Evolutionary conservation across 331 rosid species (phyloP).

Genomic region (Acacia pycnantha): DNA sequence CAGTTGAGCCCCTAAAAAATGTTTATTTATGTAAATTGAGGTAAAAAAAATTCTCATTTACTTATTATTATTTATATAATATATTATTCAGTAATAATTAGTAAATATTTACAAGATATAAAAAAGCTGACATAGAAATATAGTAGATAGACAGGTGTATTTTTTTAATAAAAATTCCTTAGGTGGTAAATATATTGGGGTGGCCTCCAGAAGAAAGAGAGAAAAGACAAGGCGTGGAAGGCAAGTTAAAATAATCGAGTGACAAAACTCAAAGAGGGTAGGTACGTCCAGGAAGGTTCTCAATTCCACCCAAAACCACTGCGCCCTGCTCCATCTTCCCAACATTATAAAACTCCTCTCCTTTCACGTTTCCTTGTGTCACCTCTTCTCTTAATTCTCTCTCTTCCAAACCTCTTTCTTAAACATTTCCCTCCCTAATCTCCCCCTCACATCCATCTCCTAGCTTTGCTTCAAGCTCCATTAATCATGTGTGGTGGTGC

Average conservation of each 20-base stretch:
- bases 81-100: too few species aligned
- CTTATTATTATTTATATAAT: too few species aligned
- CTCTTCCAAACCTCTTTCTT: neutral
- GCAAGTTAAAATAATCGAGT: neutral
- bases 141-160: too few species aligned
- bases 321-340: neutral
- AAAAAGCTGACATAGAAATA: too few species aligned
- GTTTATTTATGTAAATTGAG: too few species aligned
- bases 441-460: neutral
- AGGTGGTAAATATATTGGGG: neutral
- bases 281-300: conserved; percentile 23
- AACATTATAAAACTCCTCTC: conserved; percentile 29
- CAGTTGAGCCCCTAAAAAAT: too few species aligned
- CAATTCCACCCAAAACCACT: neutral
- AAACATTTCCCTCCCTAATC: neutral
- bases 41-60: too few species aligned
- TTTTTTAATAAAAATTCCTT: too few species aligned
- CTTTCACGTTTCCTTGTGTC: neutral
- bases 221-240: neutral
- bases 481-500: conserved; percentile 91
- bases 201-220: neutral
- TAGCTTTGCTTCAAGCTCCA: neutral
- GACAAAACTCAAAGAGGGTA: neutral
- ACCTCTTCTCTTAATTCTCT: neutral
- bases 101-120: too few species aligned